A percentile compares a stretch with the other conserved stretches of the same genome.
Conservation (phyloP, 1,284 basidiomycete species). For the Mycena citricolor region DNA sequence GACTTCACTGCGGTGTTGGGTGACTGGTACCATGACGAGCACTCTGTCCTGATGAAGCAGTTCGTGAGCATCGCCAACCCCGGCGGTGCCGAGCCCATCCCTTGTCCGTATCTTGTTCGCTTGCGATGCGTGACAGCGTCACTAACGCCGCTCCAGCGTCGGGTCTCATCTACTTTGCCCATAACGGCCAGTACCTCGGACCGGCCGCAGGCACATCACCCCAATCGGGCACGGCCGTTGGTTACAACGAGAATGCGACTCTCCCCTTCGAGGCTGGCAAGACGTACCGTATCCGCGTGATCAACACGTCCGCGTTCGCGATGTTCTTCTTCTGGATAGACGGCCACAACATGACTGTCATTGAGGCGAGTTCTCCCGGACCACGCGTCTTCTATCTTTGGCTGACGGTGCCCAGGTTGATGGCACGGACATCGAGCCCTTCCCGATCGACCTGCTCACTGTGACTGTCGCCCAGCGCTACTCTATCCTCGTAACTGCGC, state of each 20-base stretch:
- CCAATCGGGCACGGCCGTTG: constrained; percentile 54
- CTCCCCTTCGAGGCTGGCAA: constrained; percentile 82
- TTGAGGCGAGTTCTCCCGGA: constrained; percentile 42
- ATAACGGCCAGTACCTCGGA: constrained; percentile 70
- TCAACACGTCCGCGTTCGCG: constrained; percentile 76
- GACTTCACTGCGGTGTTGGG: constrained; percentile 86
- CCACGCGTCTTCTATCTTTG: constrained; percentile 29
- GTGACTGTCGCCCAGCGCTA: constrained; percentile 92
- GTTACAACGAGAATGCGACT: constrained; percentile 86
- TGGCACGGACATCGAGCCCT: constrained; percentile 79
- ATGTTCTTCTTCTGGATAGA: constrained; percentile 89
- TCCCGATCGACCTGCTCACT: constrained; percentile 66
- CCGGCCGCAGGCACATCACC: constrained; percentile 53
- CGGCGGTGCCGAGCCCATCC: constrained; percentile 85
- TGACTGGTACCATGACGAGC: constrained; percentile 86
- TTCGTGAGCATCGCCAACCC: constrained; percentile 82
- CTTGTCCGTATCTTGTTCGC: constrained; percentile 44
- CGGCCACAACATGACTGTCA: constrained; percentile 88
- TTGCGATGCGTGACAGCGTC: background rate
- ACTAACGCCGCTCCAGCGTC: constrained; percentile 51
- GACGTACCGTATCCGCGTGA: constrained; percentile 72
- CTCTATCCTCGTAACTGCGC: constrained; percentile 86
- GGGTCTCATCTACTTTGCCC: constrained; percentile 81
- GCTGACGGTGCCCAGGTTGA: constrained; percentile 57
- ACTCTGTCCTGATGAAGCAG: constrained; percentile 57